Evolutionary conservation across 75 land plant species (phyloP).

Genomic region (Ceratopteris richardii): DNA sequence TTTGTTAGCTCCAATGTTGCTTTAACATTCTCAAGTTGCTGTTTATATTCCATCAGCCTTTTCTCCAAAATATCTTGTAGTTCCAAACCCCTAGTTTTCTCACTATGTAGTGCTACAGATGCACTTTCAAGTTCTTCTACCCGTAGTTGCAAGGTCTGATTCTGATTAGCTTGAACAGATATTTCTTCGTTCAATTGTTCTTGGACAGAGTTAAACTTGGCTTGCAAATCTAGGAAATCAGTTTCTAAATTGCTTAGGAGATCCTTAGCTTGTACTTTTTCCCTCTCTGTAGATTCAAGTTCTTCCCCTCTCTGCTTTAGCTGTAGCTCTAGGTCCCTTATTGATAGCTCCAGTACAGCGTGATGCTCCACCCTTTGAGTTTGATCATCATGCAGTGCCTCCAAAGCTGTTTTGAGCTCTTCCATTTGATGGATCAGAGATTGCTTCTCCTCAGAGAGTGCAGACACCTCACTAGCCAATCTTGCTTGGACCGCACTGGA

Average conservation of each 20-base stretch:
- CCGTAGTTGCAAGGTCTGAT: too few species aligned
- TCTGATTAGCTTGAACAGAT: too few species aligned
- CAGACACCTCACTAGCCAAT: neutral
- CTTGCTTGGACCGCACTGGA: neutral
- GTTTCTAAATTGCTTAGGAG: too few species aligned
- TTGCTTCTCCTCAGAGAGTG: neutral
- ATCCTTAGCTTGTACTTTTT: neutral
- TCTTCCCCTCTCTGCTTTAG: neutral
- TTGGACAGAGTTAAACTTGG: too few species aligned
- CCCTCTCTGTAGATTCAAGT: neutral
- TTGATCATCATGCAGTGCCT: neutral
- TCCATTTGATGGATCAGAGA: neutral
- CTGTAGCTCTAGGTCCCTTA: neutral
- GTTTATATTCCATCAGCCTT: neutral
- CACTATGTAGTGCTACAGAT: neutral
- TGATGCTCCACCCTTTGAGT: neutral
- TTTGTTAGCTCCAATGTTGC: too few species aligned
- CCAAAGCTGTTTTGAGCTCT: neutral
- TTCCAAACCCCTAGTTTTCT: neutral
- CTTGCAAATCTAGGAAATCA: too few species aligned
- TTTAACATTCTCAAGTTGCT: neutral
- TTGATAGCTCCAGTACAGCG: neutral
- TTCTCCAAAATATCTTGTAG: constrained; percentile 1
- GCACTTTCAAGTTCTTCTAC: too few species aligned
- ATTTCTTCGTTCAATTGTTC: too few species aligned